A percentile compares a stretch with the other conserved stretches of the same genome.
Evolutionary conservation across 495 filamentous ascomycete genomes (phyloP).

Genomic region (Penicillium angulare): DNA sequence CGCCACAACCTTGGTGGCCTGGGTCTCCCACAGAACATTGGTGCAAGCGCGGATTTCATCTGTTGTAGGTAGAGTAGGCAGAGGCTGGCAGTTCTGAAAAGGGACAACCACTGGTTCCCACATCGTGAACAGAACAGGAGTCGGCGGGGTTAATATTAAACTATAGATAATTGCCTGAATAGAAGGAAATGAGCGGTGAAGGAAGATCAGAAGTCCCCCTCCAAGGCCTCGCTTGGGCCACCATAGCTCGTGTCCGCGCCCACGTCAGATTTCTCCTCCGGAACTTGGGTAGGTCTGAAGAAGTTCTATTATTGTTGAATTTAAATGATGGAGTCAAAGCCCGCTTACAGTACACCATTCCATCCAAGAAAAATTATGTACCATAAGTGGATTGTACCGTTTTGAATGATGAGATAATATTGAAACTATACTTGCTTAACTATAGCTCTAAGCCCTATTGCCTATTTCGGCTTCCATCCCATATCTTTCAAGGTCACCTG

Average conservation of each 20-base stretch:
- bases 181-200: too few relatives aligned
- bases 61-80: constrained; percentile 26
- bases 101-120: constrained; percentile 27
- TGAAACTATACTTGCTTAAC: too few relatives aligned
- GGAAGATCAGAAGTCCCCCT: too few relatives aligned
- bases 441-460: not conserved
- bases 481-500: not conserved
- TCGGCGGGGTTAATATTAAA: not conserved
- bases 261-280: too few relatives aligned
- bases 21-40: constrained; percentile 22
- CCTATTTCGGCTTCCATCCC: not conserved
- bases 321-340: not conserved
- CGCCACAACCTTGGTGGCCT: constrained; percentile 20
- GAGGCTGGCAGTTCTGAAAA: constrained; percentile 23
- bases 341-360: not conserved
- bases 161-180: not conserved
- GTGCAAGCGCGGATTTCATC: constrained; percentile 30
- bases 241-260: too few relatives aligned
- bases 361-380: not conserved
- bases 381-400: not conserved
- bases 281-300: too few relatives aligned
- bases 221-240: too few relatives aligned
- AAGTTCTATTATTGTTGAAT: too few relatives aligned
- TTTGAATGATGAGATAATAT: not conserved
- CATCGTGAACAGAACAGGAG: constrained; percentile 10